Conservation (phyloP, 192 early-diverging fungal genomes). For the Linnemannia schmuckeri region DNA sequence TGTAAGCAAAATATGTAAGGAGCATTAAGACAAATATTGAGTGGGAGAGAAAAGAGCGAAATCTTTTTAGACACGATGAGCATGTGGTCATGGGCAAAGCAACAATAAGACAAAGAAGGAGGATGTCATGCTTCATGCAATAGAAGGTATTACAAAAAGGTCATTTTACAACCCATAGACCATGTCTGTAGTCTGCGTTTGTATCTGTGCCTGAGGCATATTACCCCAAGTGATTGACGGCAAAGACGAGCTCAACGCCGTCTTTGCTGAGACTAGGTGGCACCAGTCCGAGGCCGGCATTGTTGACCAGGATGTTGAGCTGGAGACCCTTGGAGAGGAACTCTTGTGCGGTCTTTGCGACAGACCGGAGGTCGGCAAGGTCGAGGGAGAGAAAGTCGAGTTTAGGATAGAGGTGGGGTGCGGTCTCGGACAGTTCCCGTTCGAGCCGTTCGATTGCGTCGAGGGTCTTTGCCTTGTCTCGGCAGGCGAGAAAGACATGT, state of each 20-base stretch:
- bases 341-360: slow-evolving; percentile 39
- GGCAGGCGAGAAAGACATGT: slow-evolving; percentile 52
- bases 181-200: background rate
- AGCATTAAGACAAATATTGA: background rate
- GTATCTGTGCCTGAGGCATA: background rate
- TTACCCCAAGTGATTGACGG: slow-evolving; percentile 53
- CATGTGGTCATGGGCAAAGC: background rate
- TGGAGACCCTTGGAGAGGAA: slow-evolving; percentile 52
- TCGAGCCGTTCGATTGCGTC: slow-evolving; percentile 46
- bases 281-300: slow-evolving; percentile 36
- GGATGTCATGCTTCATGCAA: background rate
- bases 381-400: slow-evolving; percentile 56
- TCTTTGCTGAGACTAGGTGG: slow-evolving; percentile 37
- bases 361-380: slow-evolving; percentile 32
- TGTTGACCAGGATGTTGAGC: slow-evolving; percentile 63
- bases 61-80: background rate
- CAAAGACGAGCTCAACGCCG: slow-evolving; percentile 33
- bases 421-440: slow-evolving; percentile 44
- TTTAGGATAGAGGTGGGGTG: slow-evolving; percentile 42
- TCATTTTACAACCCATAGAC: no score
- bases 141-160: background rate
- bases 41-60: background rate
- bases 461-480: slow-evolving; percentile 17
- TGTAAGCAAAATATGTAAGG: background rate
- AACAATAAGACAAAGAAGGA: background rate